Base-by-base conservation (phyloP, 352 stramenopile species). In the Lagenidium giganteum region DNA sequence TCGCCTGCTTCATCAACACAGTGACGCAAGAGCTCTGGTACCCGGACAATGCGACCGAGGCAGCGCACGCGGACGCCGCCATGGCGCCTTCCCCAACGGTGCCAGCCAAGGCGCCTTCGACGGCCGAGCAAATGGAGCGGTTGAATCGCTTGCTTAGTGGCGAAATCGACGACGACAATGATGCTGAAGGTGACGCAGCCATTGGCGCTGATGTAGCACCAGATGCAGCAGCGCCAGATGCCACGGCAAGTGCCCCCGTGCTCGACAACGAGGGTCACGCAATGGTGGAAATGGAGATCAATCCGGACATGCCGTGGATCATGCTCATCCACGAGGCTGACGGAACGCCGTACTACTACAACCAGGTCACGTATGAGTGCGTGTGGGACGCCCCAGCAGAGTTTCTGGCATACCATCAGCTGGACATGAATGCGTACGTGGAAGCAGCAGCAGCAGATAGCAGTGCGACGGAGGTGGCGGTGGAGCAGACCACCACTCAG, bases 311-410 rank as follows among this genome's bases (percentile, higher is more conserved):
- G 28, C 37, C 50, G 18, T 89, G 77, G 77, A 82, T 83, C 46
- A 72, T 86, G 68, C 76, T 85, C 29, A 23, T 86, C 6, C 83
- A 86, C 34, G 72, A 84, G 43, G 62, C 42, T n/a, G 69, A 81
- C 20, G 70, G 67, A 8, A 44, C 70, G 13, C 70, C 73, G 21
- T 90, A 90, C 47, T 90, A 87, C 50, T 84, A 85, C 49, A 79
- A 87, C 31, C 42, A 72, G 30, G 24, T 61, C 22, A 86, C 70
- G 14, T 60, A 59, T 1, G 65, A 84, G 40, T 86, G 71, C 48
- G 57, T 86, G 14, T 90, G 77, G 77, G 71, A 85, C 12, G 55
- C 70, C 2, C 77, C 77, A 1, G 62, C 61, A 6, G 55, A 75
- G 9, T 87, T 79, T 21, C 28, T 79, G 6, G 64, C 43, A 20